Percentiles rank a stretch among this genome's conserved stretches.
Evolutionary conservation across 1,284 basidiomycete genomes (phyloP).

Genomic region (Termitomyces sp.): DNA sequence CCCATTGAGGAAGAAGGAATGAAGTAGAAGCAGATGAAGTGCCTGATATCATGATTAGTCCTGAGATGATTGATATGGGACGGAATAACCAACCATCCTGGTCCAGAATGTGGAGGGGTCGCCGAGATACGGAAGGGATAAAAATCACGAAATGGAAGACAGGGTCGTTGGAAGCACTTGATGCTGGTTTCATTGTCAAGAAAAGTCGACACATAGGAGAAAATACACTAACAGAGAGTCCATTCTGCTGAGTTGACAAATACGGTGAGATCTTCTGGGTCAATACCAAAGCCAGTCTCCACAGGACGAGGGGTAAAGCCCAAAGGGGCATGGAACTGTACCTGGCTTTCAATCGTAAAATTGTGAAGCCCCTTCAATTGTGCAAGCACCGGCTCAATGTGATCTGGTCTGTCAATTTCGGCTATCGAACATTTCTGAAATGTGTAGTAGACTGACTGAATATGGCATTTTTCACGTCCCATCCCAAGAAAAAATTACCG

Average conservation of each 20-base stretch:
- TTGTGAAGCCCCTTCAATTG: slow-evolving; percentile 73
- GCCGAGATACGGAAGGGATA: slow-evolving; percentile 66
- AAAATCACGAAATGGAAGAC: slow-evolving; percentile 93
- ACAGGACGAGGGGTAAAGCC: slow-evolving; percentile 66
- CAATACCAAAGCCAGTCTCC: slow-evolving; percentile 50
- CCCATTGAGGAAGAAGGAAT: slow-evolving; percentile 95
- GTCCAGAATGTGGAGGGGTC: slow-evolving; percentile 71
- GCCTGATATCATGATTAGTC: slow-evolving; percentile 28
- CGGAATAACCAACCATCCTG: slow-evolving; percentile 41
- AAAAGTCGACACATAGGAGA: not conserved
- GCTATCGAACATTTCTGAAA: not conserved
- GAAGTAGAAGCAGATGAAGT: slow-evolving; percentile 47
- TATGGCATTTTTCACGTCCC: slow-evolving; percentile 70
- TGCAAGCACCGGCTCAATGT: slow-evolving; percentile 63
- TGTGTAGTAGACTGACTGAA: slow-evolving; percentile 45
- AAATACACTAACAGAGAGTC: slow-evolving; percentile 70
- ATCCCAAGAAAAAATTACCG: slow-evolving; percentile 57
- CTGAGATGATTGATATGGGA: slow-evolving; percentile 5
- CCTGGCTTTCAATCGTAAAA: slow-evolving; percentile 90
- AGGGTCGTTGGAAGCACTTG: slow-evolving; percentile 82
- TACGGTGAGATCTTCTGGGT: slow-evolving; percentile 77
- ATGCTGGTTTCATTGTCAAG: slow-evolving; percentile 44
- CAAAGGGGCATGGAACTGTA: slow-evolving; percentile 88
- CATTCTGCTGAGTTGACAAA: slow-evolving; percentile 97
- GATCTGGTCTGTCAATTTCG: slow-evolving; percentile 42